Conservation (phyloP, 140 eudicot genomes). For the Ambrosia hybrid region DNA sequence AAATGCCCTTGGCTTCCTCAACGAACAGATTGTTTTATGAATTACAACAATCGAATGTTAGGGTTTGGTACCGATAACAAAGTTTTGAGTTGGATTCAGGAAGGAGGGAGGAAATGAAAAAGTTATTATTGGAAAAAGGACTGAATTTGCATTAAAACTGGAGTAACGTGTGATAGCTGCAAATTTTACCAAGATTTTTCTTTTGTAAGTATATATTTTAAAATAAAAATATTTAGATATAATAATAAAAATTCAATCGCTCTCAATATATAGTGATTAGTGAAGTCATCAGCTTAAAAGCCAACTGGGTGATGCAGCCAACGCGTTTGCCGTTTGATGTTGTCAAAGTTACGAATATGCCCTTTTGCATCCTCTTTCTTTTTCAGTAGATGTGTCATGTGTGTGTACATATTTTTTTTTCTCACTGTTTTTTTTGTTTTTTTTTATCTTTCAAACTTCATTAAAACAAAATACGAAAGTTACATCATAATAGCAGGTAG, state of each 20-base stretch:
- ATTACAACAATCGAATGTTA: conserved; percentile 19
- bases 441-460: too few relatives aligned
- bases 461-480: too few relatives aligned
- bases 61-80: conserved; percentile 31
- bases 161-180: conserved; percentile 37
- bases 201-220: too few relatives aligned
- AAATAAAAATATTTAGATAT: too few relatives aligned
- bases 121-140: conserved; percentile 8
- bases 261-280: conserved; percentile 23
- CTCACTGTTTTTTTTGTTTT: background rate
- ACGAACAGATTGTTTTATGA: background rate
- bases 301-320: conserved; percentile 6
- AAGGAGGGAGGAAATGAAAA: background rate
- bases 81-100: conserved; percentile 26
- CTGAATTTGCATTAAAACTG: conserved; percentile 38
- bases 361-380: background rate
- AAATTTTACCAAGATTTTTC: conserved; percentile 26
- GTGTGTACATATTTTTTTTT: background rate
- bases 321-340: conserved; percentile 32
- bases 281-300: conserved; percentile 27
- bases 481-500: too few relatives aligned
- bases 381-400: too few relatives aligned
- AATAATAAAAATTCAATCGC: conserved; percentile 12
- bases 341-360: background rate
- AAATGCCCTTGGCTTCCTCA: too few relatives aligned